Base-by-base conservation (phyloP, 2,329 filamentous ascomycete species). In the Harringtonia aguacate region DNA sequence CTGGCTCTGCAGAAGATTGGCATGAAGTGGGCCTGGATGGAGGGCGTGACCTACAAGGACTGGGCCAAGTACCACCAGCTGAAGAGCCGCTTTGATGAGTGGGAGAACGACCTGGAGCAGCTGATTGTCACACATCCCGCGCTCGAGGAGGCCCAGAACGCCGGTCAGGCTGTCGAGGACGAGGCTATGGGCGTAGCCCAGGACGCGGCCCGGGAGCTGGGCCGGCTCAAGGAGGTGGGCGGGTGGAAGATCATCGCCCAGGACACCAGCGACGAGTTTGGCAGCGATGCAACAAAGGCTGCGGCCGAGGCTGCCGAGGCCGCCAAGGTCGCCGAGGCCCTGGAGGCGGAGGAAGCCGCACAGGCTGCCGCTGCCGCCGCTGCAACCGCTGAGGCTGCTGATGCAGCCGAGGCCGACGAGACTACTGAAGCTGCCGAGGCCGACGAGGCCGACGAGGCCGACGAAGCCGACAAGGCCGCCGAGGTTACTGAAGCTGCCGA, bases 11-110 rank as follows among this genome's bases (percentile, higher is more conserved):
- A 94, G 59, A 86, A 94, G 60, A 87, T 95, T 43, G 89, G 89
- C 45, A 90, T 94, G 79, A 78, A 77, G 57, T 98, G 92, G 89
- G 88, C 90, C 13, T 94, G 86, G 82, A 92, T 88, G 66, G 88
- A 97, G 46, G 87, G 87, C 28, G 77, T 98, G 48, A 94, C 90
- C 2, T 95, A 98, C 70, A 89, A 94, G 61, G 88, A 98, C 61
- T 98, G 92, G 92, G 79, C 83, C 47, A 92, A 90, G 60, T 98
- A 95, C 58, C 88, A 97, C 60, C 79, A 85, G 47, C 70, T 98
- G 46, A 94, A 86, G 66, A 77, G 75, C 43, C 82, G 84, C 13
- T 85, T 95, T 42, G 81, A 83, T 39, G 79, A 86, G 55, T 95
- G 90, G 88, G 83, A 86, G 44, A 72, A 77, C 30, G 86, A 94